Evolutionary conservation across 1,139 yeast species (phyloP), one percentile per base, ranked within the genome.

Genomic region (Diutina scorzettiae): DNA sequence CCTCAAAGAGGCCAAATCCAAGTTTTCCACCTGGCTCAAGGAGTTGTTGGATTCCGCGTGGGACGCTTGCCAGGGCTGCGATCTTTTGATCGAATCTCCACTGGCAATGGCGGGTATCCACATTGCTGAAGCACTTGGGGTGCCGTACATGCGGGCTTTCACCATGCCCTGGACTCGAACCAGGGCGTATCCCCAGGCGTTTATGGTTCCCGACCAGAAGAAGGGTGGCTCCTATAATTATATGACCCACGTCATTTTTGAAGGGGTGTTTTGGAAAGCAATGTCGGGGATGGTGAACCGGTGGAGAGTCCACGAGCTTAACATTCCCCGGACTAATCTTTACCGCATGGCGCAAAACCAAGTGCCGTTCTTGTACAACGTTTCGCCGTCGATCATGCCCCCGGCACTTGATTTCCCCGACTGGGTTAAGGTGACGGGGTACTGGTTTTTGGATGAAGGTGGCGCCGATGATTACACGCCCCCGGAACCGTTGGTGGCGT

Each of bases 131-230:
- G 94, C 95, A 0, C 61, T 89, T 45, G 76, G 78, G 16, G 82
- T 89, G 43, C 96, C 97, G 0, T 89, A 89, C 55, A 83, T 84
- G 66, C 69, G 97, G 51, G 96, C 97, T 0, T 91, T 89, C 55
- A 91, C 97, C 0, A 89, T 89, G 97, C 97, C 97, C 0, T 89
- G 97, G 97, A 85, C 96, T 0, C 65, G 95, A 50, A 89, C 97
- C 0, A 71, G 95, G 49, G 94, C 96, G 0, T 89, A 89, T 55
- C 96, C 96, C 1, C 96, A 89, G 64, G 97, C 97, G 0, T 87
- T 89, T 50, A 79, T 89, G 53, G 95, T 86, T 4, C 96, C 97
- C 0, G 96, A 86, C 46, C 94, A 83, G 57, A 85, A 82, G 55
- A 75, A 82, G 58, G 96, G 96, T 7, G 96, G 96, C 1, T 81